Base-by-base conservation (phyloP, 2,329 filamentous ascomycete species). In the Ophiostoma piceae region DNA sequence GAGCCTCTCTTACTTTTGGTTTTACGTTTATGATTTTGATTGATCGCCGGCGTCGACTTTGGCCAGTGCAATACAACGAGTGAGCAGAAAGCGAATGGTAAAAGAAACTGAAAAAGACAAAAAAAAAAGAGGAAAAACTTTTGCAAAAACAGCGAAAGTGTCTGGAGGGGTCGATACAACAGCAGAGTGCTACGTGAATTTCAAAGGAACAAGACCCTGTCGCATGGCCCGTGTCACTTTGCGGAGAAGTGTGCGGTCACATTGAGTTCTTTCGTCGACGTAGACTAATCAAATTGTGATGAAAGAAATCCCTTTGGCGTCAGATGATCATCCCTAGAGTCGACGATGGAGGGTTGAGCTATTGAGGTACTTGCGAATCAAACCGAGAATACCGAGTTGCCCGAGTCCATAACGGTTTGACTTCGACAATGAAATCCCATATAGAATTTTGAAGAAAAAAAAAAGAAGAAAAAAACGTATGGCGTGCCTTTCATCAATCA, bases 161-260 rank as follows among this genome's bases (percentile, higher is more conserved):
- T 41, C 7, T 11, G 12, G 39, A 12, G 39, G 39, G 39, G 2
- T 41, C 39, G 4, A 41, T 14, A 41, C 39, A 41, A 41, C 39
- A 12, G 11, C 39, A 41, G 39, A 41, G 39, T 41, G 39, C 8
- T 41, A 41, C 12, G 12, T 19, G 19, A 19, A 6, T 19, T 57
- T 26, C 9, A 51, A 22, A 51, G 47, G 47, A 57, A 3, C 11
- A 26, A 35, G 26, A 62, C 57, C 57, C 57, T 62, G 22, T 11
- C 11, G n/a, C 9, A 57, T 62, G 57, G 57, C 26, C 57, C 26
- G 57, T 62, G 26, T 32, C 57, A 35, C 2, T 62, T 62, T 62
- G 57, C 26, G 57, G 57, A 62, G 57, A 62, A 62, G 22, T 62
- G 12, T 57, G 51, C 22, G n/a, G 51, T 57, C 22, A 26, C 22